phyloP scores from a whole-genome alignment of 108 stramenopile genomes.

The Craspedostauros australis region DNA sequence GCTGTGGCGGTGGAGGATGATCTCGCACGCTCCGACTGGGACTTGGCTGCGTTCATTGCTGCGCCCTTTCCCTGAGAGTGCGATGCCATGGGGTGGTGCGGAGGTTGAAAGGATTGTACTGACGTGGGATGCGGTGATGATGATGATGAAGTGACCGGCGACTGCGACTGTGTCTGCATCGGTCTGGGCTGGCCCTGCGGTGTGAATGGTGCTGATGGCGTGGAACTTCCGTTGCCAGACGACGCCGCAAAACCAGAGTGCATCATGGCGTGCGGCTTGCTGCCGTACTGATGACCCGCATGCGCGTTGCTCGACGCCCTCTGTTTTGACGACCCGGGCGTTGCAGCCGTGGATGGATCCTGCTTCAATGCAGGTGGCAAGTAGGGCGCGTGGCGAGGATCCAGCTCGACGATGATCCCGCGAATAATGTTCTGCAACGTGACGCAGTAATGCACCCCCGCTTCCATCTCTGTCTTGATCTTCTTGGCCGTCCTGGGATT shows the following conservation, averaged over 20 bases:
- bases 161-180: not conserved
- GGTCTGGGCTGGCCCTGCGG: not conserved
- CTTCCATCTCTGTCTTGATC: constrained; percentile 53
- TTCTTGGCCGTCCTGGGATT: constrained; percentile 68
- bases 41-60: not conserved
- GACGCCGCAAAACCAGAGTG: no score
- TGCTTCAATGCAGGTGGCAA: constrained; percentile 15
- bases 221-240: no score
- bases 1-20: not conserved
- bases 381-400: constrained; percentile 22
- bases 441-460: constrained; percentile 53
- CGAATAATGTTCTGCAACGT: constrained; percentile 47
- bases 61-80: no score
- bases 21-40: not conserved
- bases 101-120: not conserved
- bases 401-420: constrained; percentile 49
- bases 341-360: no score
- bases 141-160: not conserved
- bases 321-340: no score
- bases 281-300: no score
- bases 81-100: not conserved
- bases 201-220: not conserved
- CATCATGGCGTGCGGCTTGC: no score
- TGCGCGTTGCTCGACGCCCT: no score
- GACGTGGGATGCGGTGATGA: not conserved